phyloP scores from a whole-genome alignment of 495 filamentous ascomycete genomes.

The Corynascus novoguineensis region DNA sequence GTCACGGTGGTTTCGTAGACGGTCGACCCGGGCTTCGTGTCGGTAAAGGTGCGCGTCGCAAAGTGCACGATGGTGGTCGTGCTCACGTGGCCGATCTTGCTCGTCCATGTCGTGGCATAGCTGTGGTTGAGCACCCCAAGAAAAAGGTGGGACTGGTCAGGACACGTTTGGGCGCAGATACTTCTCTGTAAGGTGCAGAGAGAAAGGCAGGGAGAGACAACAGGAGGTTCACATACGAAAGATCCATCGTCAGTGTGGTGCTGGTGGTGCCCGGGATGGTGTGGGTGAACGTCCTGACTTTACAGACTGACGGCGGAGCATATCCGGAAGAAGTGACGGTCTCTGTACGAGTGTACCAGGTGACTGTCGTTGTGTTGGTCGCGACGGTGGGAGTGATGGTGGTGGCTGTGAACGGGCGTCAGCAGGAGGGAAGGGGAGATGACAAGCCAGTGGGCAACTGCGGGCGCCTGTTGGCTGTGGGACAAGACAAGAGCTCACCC shows the following conservation, averaged over 20 bases:
- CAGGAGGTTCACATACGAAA: too few species aligned
- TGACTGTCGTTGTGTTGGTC: not conserved
- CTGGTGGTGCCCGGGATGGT: constrained; percentile 2
- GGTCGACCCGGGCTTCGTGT: not conserved
- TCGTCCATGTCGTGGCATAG: constrained; percentile 1
- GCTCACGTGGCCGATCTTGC: not conserved
- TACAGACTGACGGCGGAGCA: not conserved
- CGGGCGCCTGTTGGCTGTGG: not conserved
- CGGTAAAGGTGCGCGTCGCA: not conserved
- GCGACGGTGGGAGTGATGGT: not conserved
- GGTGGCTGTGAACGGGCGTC: not conserved
- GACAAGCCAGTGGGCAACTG: too few species aligned
- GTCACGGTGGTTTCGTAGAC: not conserved
- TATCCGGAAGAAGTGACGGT: constrained; percentile 3
- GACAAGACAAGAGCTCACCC: not conserved
- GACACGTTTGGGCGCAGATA: not conserved
- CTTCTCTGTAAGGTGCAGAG: not conserved
- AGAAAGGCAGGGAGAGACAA: not conserved
- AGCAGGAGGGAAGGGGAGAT: not conserved
- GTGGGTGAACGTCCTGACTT: not conserved
- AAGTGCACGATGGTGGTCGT: not conserved
- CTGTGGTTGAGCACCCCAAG: not conserved
- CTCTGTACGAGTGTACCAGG: not conserved
- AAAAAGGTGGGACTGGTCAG: not conserved
- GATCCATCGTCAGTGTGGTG: not conserved